Percentiles rank a stretch among this genome's conserved stretches.
phyloP scores from a whole-genome alignment of 1,284 basidiomycete species.

The Sanghuangporus baumii region DNA sequence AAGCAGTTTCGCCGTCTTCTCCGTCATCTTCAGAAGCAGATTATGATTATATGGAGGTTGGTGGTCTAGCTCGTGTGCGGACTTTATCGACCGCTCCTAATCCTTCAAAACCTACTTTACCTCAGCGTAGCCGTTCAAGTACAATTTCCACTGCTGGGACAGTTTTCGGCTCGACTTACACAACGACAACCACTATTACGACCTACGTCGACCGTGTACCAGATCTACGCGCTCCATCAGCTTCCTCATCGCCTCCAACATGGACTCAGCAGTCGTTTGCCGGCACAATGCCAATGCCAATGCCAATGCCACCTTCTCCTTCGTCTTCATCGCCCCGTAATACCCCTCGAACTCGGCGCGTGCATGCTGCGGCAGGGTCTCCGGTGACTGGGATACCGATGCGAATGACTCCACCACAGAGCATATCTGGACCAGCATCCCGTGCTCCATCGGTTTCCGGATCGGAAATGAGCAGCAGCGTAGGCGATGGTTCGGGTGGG shows the following conservation, averaged over 20 bases:
- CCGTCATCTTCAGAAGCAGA: conserved; percentile 14
- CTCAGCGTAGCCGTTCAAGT: conserved; percentile 6
- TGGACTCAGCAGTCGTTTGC: neutral
- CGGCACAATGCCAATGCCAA: neutral
- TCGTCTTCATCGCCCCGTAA: neutral
- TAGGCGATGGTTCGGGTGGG: neutral
- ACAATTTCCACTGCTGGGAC: conserved; percentile 9
- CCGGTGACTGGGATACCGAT: neutral
- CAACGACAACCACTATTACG: conserved; percentile 15
- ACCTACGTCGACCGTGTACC: conserved; percentile 16
- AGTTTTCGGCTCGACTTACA: neutral
- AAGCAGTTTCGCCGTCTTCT: conserved; percentile 9
- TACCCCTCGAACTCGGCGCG: conserved; percentile 3
- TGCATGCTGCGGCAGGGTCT: neutral
- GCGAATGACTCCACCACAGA: neutral
- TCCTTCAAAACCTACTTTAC: neutral
- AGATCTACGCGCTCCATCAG: neutral
- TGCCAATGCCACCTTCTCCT: neutral
- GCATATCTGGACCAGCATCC: neutral
- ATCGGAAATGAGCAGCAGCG: neutral
- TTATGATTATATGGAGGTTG: conserved; percentile 1
- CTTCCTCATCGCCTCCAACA: neutral
- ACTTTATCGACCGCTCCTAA: conserved; percentile 12
- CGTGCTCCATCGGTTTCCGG: conserved; percentile 8
- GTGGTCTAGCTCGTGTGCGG: conserved; percentile 5